Percentiles rank a stretch among this genome's conserved stretches.
These are phyloP conservation scores for Aristolochia contorta DNA, from an alignment of 164 flowering plant genomes.

Conservation along the genomic window DNA sequence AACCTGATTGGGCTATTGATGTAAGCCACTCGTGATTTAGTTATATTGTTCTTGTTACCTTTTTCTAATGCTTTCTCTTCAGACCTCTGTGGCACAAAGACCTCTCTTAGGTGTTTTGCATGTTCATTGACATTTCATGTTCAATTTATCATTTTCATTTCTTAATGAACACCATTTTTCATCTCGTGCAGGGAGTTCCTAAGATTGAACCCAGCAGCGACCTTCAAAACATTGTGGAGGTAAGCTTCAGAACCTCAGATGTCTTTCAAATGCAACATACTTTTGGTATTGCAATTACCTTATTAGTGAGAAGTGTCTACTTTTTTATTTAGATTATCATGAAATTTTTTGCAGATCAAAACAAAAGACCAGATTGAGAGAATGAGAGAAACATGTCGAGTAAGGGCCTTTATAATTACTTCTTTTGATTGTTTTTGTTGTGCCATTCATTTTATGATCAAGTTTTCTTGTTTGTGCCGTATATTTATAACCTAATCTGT, in stretches of 20 bases:
- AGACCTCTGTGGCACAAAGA: background rate
- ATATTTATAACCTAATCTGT: too few relatives aligned
- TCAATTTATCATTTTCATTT: too few relatives aligned
- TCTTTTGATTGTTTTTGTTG: too few relatives aligned
- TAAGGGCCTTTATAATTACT: conserved; percentile 25
- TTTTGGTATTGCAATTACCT: background rate
- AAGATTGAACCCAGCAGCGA: conserved; percentile 84
- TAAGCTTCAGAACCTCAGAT: conserved; percentile 23
- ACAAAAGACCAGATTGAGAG: conserved; percentile 70
- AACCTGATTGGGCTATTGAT: conserved; percentile 92
- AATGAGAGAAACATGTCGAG: conserved; percentile 80
- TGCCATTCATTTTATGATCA: background rate
- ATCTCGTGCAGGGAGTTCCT: conserved; percentile 56
- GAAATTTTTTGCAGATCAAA: conserved; percentile 54
- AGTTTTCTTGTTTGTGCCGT: background rate
- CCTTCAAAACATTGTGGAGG: conserved; percentile 86
- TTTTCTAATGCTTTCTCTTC: conserved; percentile 2
- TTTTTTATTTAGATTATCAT: conserved; percentile 8
- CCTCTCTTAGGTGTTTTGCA: background rate
- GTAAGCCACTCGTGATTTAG: conserved; percentile 34
- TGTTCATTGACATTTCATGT: background rate
- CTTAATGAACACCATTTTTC: background rate
- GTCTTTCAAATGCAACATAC: background rate
- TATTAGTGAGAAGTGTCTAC: background rate
- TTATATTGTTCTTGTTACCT: background rate